Percentiles rank a stretch among this genome's conserved stretches.
Conservation (phyloP, 768 basidiomycete species). For the Tricholoma matsutake region DNA sequence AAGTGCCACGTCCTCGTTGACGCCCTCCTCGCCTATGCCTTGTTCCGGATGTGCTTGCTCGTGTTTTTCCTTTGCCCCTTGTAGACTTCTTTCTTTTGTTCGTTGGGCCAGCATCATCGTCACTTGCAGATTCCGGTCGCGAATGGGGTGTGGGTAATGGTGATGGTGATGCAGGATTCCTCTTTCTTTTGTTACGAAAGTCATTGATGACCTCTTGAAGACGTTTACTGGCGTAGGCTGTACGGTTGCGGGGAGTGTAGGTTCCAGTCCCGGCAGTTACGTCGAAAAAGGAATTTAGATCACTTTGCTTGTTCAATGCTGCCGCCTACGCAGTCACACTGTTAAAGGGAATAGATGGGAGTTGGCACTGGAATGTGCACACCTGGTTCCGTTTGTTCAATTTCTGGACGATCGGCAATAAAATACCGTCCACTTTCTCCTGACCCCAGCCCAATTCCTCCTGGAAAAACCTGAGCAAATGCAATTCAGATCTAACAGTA, state of each 20-base stretch:
- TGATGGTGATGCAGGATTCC: slow-evolving; percentile 21
- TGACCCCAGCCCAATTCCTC: slow-evolving; percentile 82
- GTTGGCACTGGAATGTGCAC: background rate
- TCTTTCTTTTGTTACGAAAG: slow-evolving; percentile 59
- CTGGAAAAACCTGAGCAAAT: slow-evolving; percentile 53
- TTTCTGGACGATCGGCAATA: slow-evolving; percentile 89
- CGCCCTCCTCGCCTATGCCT: slow-evolving; percentile 9
- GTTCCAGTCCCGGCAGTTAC: slow-evolving; percentile 63
- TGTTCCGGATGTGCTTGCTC: slow-evolving; percentile 3
- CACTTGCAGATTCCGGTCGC: slow-evolving; percentile 14
- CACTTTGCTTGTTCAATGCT: slow-evolving; percentile 73
- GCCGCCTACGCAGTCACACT: slow-evolving; percentile 39
- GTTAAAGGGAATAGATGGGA: slow-evolving; percentile 1
- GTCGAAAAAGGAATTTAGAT: slow-evolving; percentile 73
- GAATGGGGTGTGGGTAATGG: background rate
- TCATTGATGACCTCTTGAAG: slow-evolving; percentile 84
- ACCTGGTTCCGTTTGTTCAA: slow-evolving; percentile 82
- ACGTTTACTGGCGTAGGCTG: slow-evolving; percentile 83
- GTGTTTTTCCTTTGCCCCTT: slow-evolving; percentile 14
- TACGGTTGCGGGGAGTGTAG: slow-evolving; percentile 73
- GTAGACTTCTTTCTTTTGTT: slow-evolving; percentile 27
- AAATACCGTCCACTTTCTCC: slow-evolving; percentile 81
- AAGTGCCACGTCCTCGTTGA: slow-evolving; percentile 1
- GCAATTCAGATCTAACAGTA: background rate
- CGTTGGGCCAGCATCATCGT: slow-evolving; percentile 22